Evolutionary conservation across 495 filamentous ascomycete genomes (phyloP), one percentile per base, ranked within the genome.

Genomic region (Aspergillus ostianus): DNA sequence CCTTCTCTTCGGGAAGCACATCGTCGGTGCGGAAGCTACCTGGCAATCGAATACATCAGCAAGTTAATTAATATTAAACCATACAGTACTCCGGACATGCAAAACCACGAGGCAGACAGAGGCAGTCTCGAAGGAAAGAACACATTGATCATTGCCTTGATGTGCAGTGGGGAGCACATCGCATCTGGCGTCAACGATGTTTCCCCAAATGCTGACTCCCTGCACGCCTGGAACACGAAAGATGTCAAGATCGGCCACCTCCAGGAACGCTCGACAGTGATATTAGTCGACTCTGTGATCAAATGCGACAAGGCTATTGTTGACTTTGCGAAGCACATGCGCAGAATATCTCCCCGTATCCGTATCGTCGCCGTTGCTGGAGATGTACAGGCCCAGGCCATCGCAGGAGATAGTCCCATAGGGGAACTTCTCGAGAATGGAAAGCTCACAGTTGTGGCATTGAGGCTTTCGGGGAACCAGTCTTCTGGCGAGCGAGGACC

Each of bases 111-210:
- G n/a, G n/a, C n/a, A n/a, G n/a, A n/a, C n/a, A n/a, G n/a, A n/a
- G n/a, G n/a, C n/a, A n/a, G n/a, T n/a, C n/a, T n/a, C n/a, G n/a
- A n/a, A n/a, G 46, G 84, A 90, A 68, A 7, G 70, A 59, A 70
- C 19, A 88, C 84, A 4, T 60, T 77, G 17, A 87, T 90, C 47
- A 77, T 89, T 13, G 70, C 84, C 0, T 68, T 89, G 23, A 87
- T 89, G 86, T 83, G 86, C 29, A 86, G 82, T 19, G 86, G 86
- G 26, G 85, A 87, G 66, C 74, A 86, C 13, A 85, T 90, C 83
- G 87, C 86, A n/a, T 72, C 78, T 6, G 86, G 86, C 6, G 77
- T 89, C 58, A 85, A 67, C 62, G 76, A 85, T 2, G 80, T 73
- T 21, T 82, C 88, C 29, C 80, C 82, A 0, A 58, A 66, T 1